phyloP scores from a whole-genome alignment of 1,284 basidiomycete genomes.

The Boletus subluridellus region DNA sequence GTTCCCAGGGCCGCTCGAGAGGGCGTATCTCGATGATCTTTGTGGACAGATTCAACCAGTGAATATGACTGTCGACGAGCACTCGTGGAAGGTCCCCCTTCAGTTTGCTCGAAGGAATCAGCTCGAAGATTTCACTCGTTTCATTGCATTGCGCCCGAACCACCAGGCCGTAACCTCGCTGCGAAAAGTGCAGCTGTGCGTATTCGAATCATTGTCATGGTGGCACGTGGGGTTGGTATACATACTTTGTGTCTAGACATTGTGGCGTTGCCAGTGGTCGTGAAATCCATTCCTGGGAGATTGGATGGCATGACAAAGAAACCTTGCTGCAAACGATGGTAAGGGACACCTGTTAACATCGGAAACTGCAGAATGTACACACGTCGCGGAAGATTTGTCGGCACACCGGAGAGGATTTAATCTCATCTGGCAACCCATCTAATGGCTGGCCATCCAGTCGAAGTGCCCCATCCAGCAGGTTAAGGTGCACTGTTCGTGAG shows the following conservation, averaged over 20 bases:
- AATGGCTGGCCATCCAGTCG: constrained; percentile 9
- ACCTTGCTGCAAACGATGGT: too few species aligned
- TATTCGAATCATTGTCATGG: neutral
- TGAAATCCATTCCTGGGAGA: too few species aligned
- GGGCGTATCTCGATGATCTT: too few species aligned
- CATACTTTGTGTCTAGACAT: constrained; percentile 22
- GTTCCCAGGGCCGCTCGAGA: too few species aligned
- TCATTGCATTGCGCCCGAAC: constrained; percentile 25
- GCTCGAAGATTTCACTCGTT: constrained; percentile 22
- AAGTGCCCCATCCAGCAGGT: neutral
- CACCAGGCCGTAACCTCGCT: constrained; percentile 21
- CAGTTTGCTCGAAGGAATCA: constrained; percentile 38
- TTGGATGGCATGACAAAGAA: too few species aligned
- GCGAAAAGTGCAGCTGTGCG: constrained; percentile 32
- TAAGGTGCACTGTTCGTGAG: too few species aligned
- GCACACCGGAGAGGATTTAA: constrained; percentile 12
- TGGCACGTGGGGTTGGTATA: fast-evolving
- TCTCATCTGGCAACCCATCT: constrained; percentile 36
- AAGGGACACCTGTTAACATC: neutral
- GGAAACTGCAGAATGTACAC: constrained; percentile 4
- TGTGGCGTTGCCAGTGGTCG: constrained; percentile 21
- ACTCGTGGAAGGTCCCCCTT: constrained; percentile 36
- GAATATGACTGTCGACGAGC: constrained; percentile 34
- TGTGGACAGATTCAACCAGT: constrained; percentile 26
- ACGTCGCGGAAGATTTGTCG: constrained; percentile 29